A percentile compares a stretch with the other conserved stretches of the same genome.
phyloP scores from a whole-genome alignment of 2,329 filamentous ascomycete genomes.

The Lasiodiplodia sp. region DNA sequence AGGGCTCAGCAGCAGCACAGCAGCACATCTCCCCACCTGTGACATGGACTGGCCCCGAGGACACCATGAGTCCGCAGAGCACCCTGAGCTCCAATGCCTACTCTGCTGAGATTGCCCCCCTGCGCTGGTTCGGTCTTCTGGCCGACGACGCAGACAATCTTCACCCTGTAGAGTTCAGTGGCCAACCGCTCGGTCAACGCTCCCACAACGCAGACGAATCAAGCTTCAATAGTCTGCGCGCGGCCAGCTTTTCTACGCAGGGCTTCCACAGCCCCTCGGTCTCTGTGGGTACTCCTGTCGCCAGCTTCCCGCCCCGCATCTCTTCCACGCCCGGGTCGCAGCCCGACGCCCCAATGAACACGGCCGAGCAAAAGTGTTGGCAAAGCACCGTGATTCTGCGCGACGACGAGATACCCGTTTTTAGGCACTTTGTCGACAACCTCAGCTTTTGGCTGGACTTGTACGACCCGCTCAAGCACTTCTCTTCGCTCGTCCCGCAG shows the following conservation, averaged over 20 bases:
- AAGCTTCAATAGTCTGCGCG: conserved; percentile 21
- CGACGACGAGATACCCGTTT: conserved; percentile 48
- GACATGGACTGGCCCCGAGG: conserved; percentile 23
- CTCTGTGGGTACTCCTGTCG: conserved; percentile 22
- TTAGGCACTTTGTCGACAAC: conserved; percentile 49
- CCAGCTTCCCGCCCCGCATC: conserved; percentile 12
- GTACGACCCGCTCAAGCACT: conserved; percentile 52
- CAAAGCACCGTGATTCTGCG: conserved; percentile 35
- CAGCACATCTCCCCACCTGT: conserved; percentile 18
- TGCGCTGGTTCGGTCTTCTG: conserved; percentile 31
- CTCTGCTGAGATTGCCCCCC: conserved; percentile 28
- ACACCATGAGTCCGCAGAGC: conserved; percentile 23
- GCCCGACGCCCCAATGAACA: conserved; percentile 1
- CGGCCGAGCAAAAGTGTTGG: conserved; percentile 25
- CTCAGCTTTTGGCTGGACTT: conserved; percentile 53
- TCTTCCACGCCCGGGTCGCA: conserved; percentile 11
- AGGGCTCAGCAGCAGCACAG: not conserved
- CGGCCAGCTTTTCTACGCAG: conserved; percentile 26
- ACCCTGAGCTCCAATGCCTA: conserved; percentile 29
- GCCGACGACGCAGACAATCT: conserved; percentile 30
- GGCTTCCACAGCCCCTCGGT: conserved; percentile 29
- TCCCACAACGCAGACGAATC: conserved; percentile 27
- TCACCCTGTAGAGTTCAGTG: conserved; percentile 22
- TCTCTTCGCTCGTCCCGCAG: conserved; percentile 39
- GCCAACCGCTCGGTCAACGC: conserved; percentile 16